Evolutionary conservation across 2,329 filamentous ascomycete genomes (phyloP), one percentile per base, ranked within the genome.

Genomic region (Colletotrichum caudatum): DNA sequence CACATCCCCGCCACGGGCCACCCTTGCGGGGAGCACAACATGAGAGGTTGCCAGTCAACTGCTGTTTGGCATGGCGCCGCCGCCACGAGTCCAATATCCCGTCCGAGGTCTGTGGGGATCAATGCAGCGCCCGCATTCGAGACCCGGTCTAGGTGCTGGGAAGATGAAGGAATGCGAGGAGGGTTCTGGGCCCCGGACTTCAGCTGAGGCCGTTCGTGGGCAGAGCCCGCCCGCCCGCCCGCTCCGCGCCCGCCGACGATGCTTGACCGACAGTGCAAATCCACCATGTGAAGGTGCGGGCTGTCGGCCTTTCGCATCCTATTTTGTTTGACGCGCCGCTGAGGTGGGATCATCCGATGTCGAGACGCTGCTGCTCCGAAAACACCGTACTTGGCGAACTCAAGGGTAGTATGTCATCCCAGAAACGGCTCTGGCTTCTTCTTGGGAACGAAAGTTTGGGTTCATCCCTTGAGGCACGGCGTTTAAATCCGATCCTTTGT

Each of bases 1-100:
- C 58, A 64, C 60, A 33, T 33, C 44, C 44, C 69, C 69, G 59
- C 59, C 65, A 64, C 69, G 53, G 69, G 54, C 60, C 69, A 35
- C 53, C 53, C 53, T 41, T 11, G 39, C 26, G 29, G 48, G 48
- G 37, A 48, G 41, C 44, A 41, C n/a, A 63, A 33, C 69, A 50
- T n/a, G 23, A 51, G 6, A 50, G 33, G 65, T 72, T 69, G 69
- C 65, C 54, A 54, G 54, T 44, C 65, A 54, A 69, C 69, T 29
- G 48, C 48, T 20, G 41, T 29, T 48, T 46, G 41, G 39, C 60
- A 68, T 63, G 69, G 69, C 65, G 69, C 53, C 65, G 69, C 53
- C 65, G 59, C 69, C 69, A 69, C 69, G 46, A 56, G 65, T 69
- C 44, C 58, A 48, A 44, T 29, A 59, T 46, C 20, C 51, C 59